These are phyloP conservation scores for Coccomyxa sp. DNA, from an alignment of 139 green algal genomes.

Conservation along the genomic window DNA sequence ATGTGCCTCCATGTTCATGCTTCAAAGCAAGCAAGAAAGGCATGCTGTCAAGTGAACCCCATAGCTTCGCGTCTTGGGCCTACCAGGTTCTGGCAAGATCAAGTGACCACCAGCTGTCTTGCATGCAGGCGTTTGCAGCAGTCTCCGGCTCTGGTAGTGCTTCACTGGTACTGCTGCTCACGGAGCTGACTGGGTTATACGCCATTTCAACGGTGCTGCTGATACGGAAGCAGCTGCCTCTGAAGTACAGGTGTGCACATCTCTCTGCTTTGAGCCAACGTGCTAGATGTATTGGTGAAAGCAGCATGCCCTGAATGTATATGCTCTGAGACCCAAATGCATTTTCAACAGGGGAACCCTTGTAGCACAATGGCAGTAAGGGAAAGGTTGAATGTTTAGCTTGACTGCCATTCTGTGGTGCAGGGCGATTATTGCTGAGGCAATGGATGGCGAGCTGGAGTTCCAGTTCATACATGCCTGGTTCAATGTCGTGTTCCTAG, in stretches of 20 bases:
- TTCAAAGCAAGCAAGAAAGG: no score
- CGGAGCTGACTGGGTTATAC: slow-evolving; percentile 78
- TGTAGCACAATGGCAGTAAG: background rate
- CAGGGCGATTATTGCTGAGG: slow-evolving; percentile 47
- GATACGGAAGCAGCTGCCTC: slow-evolving; percentile 71
- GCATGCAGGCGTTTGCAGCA: slow-evolving; percentile 57
- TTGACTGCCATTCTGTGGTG: background rate
- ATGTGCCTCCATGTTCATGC: no score
- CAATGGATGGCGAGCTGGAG: slow-evolving; percentile 74
- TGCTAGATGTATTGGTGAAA: no score
- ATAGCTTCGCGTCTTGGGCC: no score
- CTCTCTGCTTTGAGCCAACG: no score
- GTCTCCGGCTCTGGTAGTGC: slow-evolving; percentile 37
- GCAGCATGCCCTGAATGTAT: no score
- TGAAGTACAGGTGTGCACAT: slow-evolving; percentile 53
- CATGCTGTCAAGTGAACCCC: no score
- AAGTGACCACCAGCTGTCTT: no score
- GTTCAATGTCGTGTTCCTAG: slow-evolving; percentile 66
- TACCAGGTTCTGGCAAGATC: no score
- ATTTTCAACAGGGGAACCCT: background rate
- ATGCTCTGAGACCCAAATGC: background rate
- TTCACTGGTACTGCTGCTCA: slow-evolving; percentile 68
- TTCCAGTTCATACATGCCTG: slow-evolving; percentile 79
- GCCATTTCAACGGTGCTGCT: slow-evolving; percentile 78
- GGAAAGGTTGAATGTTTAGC: background rate